Base-by-base conservation (phyloP, 176 grass and related monocot species). In the Coix lacrymajobi region DNA sequence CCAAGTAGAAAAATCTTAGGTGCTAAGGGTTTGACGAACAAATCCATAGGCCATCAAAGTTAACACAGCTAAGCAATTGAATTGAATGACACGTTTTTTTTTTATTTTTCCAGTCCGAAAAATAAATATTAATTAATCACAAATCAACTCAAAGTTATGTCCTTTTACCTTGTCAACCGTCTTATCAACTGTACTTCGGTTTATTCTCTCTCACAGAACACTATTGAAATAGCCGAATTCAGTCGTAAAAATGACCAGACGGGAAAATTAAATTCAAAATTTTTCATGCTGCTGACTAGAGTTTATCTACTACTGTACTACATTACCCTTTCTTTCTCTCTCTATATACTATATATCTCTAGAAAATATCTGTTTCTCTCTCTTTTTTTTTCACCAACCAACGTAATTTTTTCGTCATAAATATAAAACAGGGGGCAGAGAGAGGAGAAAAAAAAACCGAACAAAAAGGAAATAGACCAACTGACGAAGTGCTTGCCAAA, bases 11-110 rank as follows among this genome's bases (percentile, higher is more conserved):
- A 66, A 36, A 29, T 67, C 71, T 89, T 77, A 63, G 63, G 49
- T 85, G 78, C 78, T 30, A 89, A 78, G 72, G 39, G 24, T 72
- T 86, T 77, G 88, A 86, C 72, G 58, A 28, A 57, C 52, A 25
- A 43, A 77, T 70, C 37, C 38, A 56, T 9, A 52, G 20, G 19
- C 36, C 32, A 71, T 71, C 19, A 15, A 86, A 73, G 78, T 32
- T 77, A 62, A 70, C 66, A 6, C 33, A 71, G 15, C 78, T 66
- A 85, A 85, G 72, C 57, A 76, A 77, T 65, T 57, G 43, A 54
- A 71, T 65, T 45, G 64, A 72, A 25, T 40, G 19, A 2, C 8
- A 0, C 24, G 0, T 48, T 4, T 48, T 24, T 4, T 48, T 24
- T 30, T 14, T 17, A 44, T 44, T 45, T 71, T 29, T 45, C 2